A percentile compares a stretch with the other conserved stretches of the same genome.
phyloP scores from a whole-genome alignment of 768 basidiomycete species.

The Tylopilus subfusipes region DNA sequence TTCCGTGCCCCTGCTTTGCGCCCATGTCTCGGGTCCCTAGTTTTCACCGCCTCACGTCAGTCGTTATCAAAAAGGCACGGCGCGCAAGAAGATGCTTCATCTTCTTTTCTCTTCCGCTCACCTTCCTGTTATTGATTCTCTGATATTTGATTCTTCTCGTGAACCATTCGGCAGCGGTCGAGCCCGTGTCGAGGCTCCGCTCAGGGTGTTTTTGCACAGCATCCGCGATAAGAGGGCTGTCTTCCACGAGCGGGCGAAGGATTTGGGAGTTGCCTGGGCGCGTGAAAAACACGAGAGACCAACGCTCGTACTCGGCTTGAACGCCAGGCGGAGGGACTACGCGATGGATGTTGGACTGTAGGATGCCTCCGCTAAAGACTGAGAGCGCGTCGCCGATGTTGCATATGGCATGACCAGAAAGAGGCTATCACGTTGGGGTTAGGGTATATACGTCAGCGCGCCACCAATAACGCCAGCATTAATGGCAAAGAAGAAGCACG shows the following conservation, averaged over 20 bases:
- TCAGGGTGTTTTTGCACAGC: slow-evolving; percentile 36
- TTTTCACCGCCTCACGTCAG: background rate
- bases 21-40: slow-evolving; percentile 32
- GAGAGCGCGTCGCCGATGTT: slow-evolving; percentile 62
- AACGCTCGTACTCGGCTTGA: slow-evolving; percentile 52
- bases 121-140: slow-evolving; percentile 41
- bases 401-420: slow-evolving; percentile 56
- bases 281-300: slow-evolving; percentile 69
- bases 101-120: slow-evolving; percentile 15
- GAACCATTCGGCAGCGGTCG: slow-evolving; percentile 42
- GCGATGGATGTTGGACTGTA: slow-evolving; percentile 61
- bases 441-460: background rate
- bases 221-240: slow-evolving; percentile 49
- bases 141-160: slow-evolving; percentile 39
- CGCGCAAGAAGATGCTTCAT: too few species aligned
- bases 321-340: slow-evolving; percentile 60
- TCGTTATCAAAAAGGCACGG: background rate
- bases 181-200: slow-evolving; percentile 34
- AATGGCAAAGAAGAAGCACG: background rate
- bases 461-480: background rate
- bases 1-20: slow-evolving; percentile 29
- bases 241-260: slow-evolving; percentile 49
- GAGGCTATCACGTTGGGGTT: slow-evolving; percentile 32
- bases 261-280: slow-evolving; percentile 53
- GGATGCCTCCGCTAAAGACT: slow-evolving; percentile 60